Percentiles rank a stretch among this genome's conserved stretches.
phyloP scores from a whole-genome alignment of 176 grass and related monocot species.

The Raddia distichophylla region DNA sequence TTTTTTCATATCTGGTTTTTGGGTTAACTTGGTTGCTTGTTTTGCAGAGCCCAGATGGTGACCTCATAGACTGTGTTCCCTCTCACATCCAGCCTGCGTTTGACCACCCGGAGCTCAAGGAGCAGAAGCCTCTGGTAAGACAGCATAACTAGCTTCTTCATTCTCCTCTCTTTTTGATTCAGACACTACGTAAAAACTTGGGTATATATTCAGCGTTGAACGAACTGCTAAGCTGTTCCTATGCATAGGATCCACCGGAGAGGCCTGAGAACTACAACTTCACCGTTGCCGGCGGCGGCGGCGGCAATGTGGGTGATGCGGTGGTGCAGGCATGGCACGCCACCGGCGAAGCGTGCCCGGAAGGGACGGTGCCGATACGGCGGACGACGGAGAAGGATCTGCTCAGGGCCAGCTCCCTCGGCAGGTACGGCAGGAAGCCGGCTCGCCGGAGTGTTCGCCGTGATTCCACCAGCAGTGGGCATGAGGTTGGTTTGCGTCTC shows the following conservation, averaged over 20 bases:
- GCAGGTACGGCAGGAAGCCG: slow-evolving; percentile 67
- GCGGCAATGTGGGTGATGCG: neutral
- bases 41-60: slow-evolving; percentile 72
- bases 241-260: slow-evolving; percentile 65
- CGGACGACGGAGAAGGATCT: slow-evolving; percentile 67
- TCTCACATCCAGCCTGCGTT: slow-evolving; percentile 75
- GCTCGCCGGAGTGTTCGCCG: slow-evolving; percentile 39
- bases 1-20: neutral
- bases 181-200: neutral
- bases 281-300: neutral
- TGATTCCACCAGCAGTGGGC: slow-evolving; percentile 54
- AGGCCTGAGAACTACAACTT: slow-evolving; percentile 61
- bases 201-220: neutral
- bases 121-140: slow-evolving; percentile 54
- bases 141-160: neutral
- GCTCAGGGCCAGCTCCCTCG: slow-evolving; percentile 58
- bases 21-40: slow-evolving; percentile 5
- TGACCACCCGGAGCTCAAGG: slow-evolving; percentile 61
- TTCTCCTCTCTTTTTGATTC: neutral
- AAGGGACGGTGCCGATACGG: slow-evolving; percentile 65
- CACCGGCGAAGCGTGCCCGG: slow-evolving; percentile 61
- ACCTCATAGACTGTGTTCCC: slow-evolving; percentile 74
- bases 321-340: slow-evolving; percentile 61
- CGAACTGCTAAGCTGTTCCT: neutral
- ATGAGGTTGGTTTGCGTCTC: slow-evolving; percentile 58